phyloP scores from a whole-genome alignment of 495 filamentous ascomycete species.

The Aspergillus sclerotiicarbonarius region DNA sequence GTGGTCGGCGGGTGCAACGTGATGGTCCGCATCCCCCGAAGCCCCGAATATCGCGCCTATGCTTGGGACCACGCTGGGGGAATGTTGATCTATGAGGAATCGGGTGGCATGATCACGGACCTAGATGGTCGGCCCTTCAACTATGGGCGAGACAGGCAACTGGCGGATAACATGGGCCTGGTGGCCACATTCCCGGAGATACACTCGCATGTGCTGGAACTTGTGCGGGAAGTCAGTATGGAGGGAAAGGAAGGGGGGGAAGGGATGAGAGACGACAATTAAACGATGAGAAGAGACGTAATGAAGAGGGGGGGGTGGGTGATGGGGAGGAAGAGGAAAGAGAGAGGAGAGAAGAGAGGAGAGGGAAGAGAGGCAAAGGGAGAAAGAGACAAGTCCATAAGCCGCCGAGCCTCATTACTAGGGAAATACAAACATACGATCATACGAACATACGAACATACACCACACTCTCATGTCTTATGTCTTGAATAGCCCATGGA shows the following conservation, averaged over 20 bases:
- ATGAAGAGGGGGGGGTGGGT: not conserved
- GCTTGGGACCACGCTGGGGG: conserved; percentile 62
- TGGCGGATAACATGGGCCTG: conserved; percentile 15
- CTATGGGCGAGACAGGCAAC: conserved; percentile 14
- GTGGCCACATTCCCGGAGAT: conserved; percentile 13
- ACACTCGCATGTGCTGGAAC: conserved; percentile 6
- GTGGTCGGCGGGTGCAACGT: conserved; percentile 49
- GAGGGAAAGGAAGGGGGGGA: not conserved
- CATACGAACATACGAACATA: not conserved
- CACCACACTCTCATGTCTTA: not conserved
- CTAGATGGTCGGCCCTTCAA: conserved; percentile 34
- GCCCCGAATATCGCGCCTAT: conserved; percentile 37
- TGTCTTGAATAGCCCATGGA: not conserved
- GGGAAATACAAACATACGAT: not conserved
- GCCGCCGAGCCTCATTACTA: too few species aligned
- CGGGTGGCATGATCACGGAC: conserved; percentile 56
- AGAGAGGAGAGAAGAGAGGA: not conserved
- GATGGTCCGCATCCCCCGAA: conserved; percentile 52
- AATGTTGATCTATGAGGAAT: conserved; percentile 56
- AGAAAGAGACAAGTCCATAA: not conserved
- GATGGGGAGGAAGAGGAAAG: not conserved
- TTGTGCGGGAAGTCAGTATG: not conserved
- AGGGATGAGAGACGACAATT: too few species aligned
- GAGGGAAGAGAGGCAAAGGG: not conserved
- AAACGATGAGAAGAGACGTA: too few species aligned